phyloP scores from a whole-genome alignment of 2,329 filamentous ascomycete genomes.

The Colletotrichum theobromicola region DNA sequence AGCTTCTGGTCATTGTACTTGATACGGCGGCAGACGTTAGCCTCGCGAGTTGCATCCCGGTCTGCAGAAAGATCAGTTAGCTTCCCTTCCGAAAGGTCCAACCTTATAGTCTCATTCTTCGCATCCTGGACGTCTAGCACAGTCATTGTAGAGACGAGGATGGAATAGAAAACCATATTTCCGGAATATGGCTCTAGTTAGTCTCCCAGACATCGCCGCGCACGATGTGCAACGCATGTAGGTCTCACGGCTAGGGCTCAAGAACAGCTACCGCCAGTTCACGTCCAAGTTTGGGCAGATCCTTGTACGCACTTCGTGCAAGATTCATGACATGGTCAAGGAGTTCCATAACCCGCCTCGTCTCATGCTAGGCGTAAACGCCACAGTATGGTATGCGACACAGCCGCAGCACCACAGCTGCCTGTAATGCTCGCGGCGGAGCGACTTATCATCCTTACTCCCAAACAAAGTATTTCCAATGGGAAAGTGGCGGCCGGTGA shows the following conservation, averaged over 20 bases:
- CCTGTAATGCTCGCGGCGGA: background rate
- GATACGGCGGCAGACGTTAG: background rate
- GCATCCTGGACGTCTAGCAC: background rate
- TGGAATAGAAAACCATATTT: background rate
- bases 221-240: background rate
- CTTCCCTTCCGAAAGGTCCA: background rate
- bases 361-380: background rate
- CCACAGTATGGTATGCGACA: background rate
- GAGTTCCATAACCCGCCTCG: background rate
- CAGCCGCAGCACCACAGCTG: background rate
- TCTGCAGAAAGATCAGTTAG: background rate
- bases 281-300: background rate
- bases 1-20: background rate
- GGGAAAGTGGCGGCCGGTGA: background rate
- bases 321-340: background rate
- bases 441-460: background rate
- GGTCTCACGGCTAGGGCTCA: background rate
- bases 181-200: background rate
- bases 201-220: background rate
- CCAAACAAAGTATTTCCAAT: background rate
- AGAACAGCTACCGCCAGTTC: background rate
- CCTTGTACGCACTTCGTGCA: background rate
- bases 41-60: background rate
- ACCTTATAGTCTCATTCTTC: background rate
- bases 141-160: background rate